Evolutionary conservation across 306 rosid species (phyloP), one percentile per base, ranked within the genome.

Genomic region (Prunus padus): DNA sequence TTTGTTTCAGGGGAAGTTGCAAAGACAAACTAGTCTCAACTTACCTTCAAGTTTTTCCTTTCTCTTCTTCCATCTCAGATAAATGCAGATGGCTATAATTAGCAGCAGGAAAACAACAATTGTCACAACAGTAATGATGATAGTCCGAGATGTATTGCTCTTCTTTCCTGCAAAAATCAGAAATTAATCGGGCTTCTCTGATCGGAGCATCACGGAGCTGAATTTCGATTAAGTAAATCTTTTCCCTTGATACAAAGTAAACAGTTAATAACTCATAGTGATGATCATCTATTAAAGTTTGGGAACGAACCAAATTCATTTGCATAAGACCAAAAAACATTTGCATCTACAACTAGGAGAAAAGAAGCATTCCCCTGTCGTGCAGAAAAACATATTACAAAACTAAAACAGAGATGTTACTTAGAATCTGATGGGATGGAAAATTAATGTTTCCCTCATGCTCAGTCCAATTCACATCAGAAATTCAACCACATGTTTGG

Each of bases 51-150:
- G 22, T 23, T 28, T 52, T 47, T 5, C 26, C 66, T 65, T 66
- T 18, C 6, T 45, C 79, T 50, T 76, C 57, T 42, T 66, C 56
- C 4, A 20, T 40, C 65, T 65, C 31, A 71, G 31, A 26, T 50
- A 52, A n/a, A 71, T 11, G 49, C 47, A 51, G 75, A 71, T 31
- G 33, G 50, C 33, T 14, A 66, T 14, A 42, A 75, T 4, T 40
- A 76, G 79, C 19, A 69, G 40, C 31, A 65, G 18, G 40, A 4
- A 33, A 25, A 28, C 20, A 22, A 44, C 66, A 23, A 18, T 5
- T 2, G 79, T 1, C 54, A 76, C 79, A 51, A 54, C 73, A 52
- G 28, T 16, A 42, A 66, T 40, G 50, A 76, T 54, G 13, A 66
- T 8, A 10, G 54, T 66, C 37, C 73, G 33, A 22, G 52, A 50